Base-by-base conservation (phyloP, 2,329 filamentous ascomycete species). In the Furcasterigmium sp. region DNA sequence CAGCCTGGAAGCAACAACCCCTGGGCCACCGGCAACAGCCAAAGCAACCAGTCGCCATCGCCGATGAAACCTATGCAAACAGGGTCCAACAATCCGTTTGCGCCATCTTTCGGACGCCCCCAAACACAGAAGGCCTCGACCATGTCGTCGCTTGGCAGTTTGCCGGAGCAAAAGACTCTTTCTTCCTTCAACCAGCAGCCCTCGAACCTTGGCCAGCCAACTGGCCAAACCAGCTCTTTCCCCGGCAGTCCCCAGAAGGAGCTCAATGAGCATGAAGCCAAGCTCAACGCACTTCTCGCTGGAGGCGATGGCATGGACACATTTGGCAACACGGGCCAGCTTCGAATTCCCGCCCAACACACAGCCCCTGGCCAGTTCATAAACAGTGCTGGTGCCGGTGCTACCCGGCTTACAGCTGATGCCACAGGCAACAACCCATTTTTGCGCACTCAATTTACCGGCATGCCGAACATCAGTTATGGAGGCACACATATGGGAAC, bases 61-160 rank as follows among this genome's bases (percentile, higher is more conserved):
- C 67, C 83, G 2, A 67, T 96, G 50, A 84, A 86, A 59, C 86
- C 90, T 5, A 85, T 89, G 59, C 85, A 87, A 4, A 98, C 93
- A 3, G 93, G 93, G 38, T 97, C 93, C 14, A 98, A 98, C 72
- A 98, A 98, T 61, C 93, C 93, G 3, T 98, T 98, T 59, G 91
- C 93, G 20, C 74, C 78, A 11, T 77, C 84, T n/a, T 81, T 85
- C 57, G 77, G 52, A 68, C 83, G 72, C 57, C 80, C 69, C 59
- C 82, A 69, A 60, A 75, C 70, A 50, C 78, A 70, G 47, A 75
- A 75, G 36, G 61, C 70, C 17, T 72, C 75, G 21, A 72, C 78
- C 8, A 80, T 86, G 46, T 83, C 88, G 11, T 82, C 84, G 3
- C 76, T 97, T 40, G 80, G 81, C 53, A 81, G 84, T 4, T 72